Conservation (phyloP, 495 filamentous ascomycete genomes). For the Trypethelium eluteriae region DNA sequence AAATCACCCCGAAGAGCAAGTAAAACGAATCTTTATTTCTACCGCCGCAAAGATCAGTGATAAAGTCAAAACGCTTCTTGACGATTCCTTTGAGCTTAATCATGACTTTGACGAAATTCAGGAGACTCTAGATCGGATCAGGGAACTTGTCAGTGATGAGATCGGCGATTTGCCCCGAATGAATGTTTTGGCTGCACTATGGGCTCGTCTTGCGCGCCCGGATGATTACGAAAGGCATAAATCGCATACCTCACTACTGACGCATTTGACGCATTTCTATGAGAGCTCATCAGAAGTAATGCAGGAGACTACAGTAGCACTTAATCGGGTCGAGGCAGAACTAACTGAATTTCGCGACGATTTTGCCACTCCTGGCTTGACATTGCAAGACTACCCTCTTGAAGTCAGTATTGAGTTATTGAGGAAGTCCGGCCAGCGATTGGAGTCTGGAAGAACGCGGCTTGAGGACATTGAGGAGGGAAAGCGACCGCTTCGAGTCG, state of each 20-base stretch:
- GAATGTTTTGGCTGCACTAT: neutral
- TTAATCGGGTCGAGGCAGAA: neutral
- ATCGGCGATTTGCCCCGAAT: neutral
- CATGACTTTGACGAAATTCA: slow-evolving; percentile 14
- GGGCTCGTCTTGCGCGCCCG: neutral
- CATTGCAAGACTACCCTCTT: neutral
- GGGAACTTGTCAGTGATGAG: neutral
- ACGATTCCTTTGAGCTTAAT: neutral
- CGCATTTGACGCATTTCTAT: neutral
- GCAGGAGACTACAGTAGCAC: neutral
- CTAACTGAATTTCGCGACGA: neutral
- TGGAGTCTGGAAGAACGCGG: neutral
- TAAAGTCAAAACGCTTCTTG: neutral
- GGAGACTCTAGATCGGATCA: slow-evolving; percentile 30
- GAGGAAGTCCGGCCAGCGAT: neutral
- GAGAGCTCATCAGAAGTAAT: neutral
- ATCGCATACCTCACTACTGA: neutral
- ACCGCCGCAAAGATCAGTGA: neutral
- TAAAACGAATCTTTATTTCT: neutral
- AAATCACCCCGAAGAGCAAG: neutral
- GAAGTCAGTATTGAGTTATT: neutral
- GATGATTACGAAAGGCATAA: neutral
- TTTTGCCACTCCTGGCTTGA: neutral
- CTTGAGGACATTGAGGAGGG: neutral
- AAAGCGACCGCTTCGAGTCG: neutral